Evolutionary conservation across 2,329 filamentous ascomycete species (phyloP), one percentile per base, ranked within the genome.

Genomic region (Ophiocordyceps camponoti-leonardi): DNA sequence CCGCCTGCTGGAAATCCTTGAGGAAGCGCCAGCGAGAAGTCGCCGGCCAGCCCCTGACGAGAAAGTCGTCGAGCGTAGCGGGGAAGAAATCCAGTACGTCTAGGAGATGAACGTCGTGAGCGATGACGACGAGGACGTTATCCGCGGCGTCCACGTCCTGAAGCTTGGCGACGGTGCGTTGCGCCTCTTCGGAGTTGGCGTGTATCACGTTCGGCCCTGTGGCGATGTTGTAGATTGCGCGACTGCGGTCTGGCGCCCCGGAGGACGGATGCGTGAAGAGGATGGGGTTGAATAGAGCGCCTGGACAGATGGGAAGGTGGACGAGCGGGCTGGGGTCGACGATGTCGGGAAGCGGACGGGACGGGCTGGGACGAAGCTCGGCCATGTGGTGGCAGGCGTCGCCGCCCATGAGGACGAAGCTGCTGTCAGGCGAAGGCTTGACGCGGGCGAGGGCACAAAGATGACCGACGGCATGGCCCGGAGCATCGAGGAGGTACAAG

Each of bases 401-500:
- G 2, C 47, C 52, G 10, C 52, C 49, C n/a, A 56, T 30, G 14
- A 55, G 48, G 12, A 56, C 47, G n/a, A 52, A 56, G 2, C 51
- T 49, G n/a, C n/a, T 22, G 7, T 46, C 44, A 0, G 48, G 50
- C 6, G 45, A 37, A 11, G 39, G 42, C 1, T 50, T 54, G 6
- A 50, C 49, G 8, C 49, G 43, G 8, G 50, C 52, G 3, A 56
- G 47, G 12, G 43, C 54, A 13, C 52, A 53, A 1, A 54, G 44
- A 35, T 56, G 54, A 10, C 50, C 53, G 1, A 48, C 41, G 1
- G 51, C 48, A 28, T 55, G 54, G 0, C 54, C 50, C 3, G 54
- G 51, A 2, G 52, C 53, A 31, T 66, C 60, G 6, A 68, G 53
- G n/a, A 68, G 48, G 45, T 66, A 67, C 41, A 68, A 57, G 10